Base-by-base conservation (phyloP, 208 protist genomes). In the Leishmania gerbilli region DNA sequence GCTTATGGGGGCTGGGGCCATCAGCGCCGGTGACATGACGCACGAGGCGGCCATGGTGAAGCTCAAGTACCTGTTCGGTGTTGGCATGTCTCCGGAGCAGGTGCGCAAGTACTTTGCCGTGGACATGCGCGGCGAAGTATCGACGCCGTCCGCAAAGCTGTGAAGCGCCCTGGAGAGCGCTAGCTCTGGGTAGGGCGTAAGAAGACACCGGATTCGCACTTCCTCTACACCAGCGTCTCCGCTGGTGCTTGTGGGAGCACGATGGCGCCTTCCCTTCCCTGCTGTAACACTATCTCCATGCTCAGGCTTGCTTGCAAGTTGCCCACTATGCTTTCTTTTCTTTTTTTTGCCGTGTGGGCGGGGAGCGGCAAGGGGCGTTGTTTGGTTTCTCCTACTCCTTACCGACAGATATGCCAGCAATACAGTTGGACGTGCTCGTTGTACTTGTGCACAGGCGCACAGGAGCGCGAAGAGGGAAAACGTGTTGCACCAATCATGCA, bases 11-110 rank as follows among this genome's bases (percentile, higher is more conserved):
- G 81, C 79, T 31, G 92, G 96, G 2, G 92, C 93, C 7, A 85
- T 98, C 42, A 82, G 87, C 62, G 96, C 91, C 15, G 82, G 79
- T n/a, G 94, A 98, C 80, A 98, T 99, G 96, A 99, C 98, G 17
- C 80, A 91, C 45, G 96, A 99, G 74, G 88, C 97, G n/a, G 88
- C 93, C 15, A 79, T 98, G 47, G 90, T 95, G 47, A 99, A 99
- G 86, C 83, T 99, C 34, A 97, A 95, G 83, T 96, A 96, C 79
- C 72, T 97, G 11, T 90, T 96, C 71, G 94, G 91, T 1, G 56
- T 90, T 55, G 93, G 91, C 37, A 81, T 92, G 49, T 79, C 88
- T 15, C 58, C 83, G 0, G 55, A 56, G 31, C 60, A 90, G 67
- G 88, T 95, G 74, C 87, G 87, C 31, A 77, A 79, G 31, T 81